Conservation (phyloP, 2,329 filamentous ascomycete species). For the Ceratocystis variospora region DNA sequence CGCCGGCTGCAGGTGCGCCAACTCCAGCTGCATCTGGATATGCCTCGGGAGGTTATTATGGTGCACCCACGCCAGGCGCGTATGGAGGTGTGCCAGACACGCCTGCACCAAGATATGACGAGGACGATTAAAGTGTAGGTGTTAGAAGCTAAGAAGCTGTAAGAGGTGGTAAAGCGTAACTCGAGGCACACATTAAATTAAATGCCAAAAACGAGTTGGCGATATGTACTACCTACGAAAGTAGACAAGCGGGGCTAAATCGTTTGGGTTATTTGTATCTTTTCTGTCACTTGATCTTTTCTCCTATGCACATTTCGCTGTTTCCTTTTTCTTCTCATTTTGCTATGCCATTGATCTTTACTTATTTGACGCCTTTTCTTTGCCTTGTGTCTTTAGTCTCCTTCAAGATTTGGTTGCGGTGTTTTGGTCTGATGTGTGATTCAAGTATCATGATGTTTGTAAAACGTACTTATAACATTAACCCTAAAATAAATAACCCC, state of each 20-base stretch:
- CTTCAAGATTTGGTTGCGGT: neutral
- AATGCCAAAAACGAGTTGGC: neutral
- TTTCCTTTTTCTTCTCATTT: constrained; percentile 1
- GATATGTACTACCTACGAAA: constrained; percentile 1
- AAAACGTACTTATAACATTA: too few species aligned
- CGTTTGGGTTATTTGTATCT: constrained; percentile 10
- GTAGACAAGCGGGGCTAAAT: constrained; percentile 1
- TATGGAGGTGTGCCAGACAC: constrained; percentile 44
- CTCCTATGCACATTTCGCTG: neutral
- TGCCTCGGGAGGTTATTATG: constrained; percentile 35
- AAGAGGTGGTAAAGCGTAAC: neutral
- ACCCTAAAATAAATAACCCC: too few species aligned
- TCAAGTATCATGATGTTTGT: too few species aligned
- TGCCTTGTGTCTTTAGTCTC: neutral
- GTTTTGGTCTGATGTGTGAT: too few species aligned
- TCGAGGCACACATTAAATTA: neutral
- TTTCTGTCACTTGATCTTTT: constrained; percentile 5
- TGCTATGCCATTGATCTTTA: neutral
- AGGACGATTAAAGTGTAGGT: constrained; percentile 27
- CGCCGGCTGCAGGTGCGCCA: constrained; percentile 49
- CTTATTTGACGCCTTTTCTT: neutral
- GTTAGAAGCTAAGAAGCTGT: neutral
- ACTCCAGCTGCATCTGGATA: constrained; percentile 54
- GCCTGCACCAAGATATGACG: constrained; percentile 43
- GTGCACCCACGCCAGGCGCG: constrained; percentile 52